phyloP scores from a whole-genome alignment of 805 yeast species.

The Yamadazyma paraphyllophila region DNA sequence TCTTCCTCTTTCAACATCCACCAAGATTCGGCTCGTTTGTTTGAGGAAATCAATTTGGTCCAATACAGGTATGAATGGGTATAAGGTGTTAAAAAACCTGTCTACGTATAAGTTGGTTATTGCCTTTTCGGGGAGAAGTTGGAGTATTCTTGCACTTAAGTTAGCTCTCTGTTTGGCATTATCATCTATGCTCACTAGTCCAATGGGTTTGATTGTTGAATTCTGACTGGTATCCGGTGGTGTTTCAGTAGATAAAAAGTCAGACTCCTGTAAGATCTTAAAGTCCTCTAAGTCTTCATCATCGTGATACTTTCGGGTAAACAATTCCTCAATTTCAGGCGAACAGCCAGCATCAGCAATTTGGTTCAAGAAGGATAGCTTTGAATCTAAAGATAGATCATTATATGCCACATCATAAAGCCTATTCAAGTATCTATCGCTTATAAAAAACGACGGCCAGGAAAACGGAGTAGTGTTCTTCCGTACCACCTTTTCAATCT shows the following conservation, averaged over 20 bases:
- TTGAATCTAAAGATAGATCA: constrained; percentile 8
- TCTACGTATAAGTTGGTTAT: constrained; percentile 11
- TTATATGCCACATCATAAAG: constrained; percentile 6
- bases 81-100: constrained; percentile 39
- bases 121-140: constrained; percentile 7
- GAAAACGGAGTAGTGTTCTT: constrained; percentile 11
- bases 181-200: not conserved
- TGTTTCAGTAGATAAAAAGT: not conserved
- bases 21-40: constrained; percentile 6
- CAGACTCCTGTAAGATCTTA: constrained; percentile 2
- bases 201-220: constrained; percentile 1
- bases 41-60: constrained; percentile 35
- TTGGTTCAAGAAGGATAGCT: constrained; percentile 11
- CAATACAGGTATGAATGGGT: constrained; percentile 48
- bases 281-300: constrained; percentile 14
- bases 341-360: constrained; percentile 12
- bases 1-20: constrained; percentile 1
- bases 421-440: constrained; percentile 3
- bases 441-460: constrained; percentile 10
- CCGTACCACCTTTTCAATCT: constrained; percentile 7
- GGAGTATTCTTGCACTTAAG: not conserved
- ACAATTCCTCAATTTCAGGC: constrained; percentile 2
- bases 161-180: not conserved
- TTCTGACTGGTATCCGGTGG: not conserved
- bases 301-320: constrained; percentile 11